A percentile compares a stretch with the other conserved stretches of the same genome.
phyloP scores from a whole-genome alignment of 2,329 filamentous ascomycete species.

The Aspergillus calidoustus region DNA sequence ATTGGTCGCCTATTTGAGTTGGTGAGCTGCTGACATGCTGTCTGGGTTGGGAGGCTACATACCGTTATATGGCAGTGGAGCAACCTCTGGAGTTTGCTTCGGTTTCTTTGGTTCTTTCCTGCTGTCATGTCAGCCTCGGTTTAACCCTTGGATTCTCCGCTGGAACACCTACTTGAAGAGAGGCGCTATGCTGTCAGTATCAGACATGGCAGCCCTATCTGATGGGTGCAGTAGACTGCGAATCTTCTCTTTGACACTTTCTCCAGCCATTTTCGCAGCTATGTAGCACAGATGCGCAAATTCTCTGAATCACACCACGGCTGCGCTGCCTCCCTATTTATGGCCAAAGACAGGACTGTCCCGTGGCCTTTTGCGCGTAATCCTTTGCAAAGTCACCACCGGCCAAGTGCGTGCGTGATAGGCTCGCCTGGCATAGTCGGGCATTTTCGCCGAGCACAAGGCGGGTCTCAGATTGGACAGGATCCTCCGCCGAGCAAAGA shows the following conservation, averaged over 20 bases:
- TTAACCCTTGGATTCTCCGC: neutral
- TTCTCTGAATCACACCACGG: too few relatives aligned
- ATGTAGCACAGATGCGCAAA: too few relatives aligned
- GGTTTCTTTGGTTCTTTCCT: neutral
- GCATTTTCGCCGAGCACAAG: neutral
- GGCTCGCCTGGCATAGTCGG: neutral
- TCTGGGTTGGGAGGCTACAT: neutral
- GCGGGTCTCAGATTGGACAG: neutral
- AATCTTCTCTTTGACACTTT: conserved; percentile 5
- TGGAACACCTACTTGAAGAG: neutral
- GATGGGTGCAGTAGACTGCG: neutral
- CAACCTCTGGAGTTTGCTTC: neutral
- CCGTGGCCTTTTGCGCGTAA: neutral
- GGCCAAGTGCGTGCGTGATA: conserved; percentile 2
- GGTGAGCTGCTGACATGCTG: too few relatives aligned
- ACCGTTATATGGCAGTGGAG: conserved; percentile 3
- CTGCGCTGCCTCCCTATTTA: too few relatives aligned
- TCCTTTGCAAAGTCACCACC: neutral
- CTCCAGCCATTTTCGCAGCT: neutral
- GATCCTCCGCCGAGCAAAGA: neutral
- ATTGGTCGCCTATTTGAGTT: conserved; percentile 1
- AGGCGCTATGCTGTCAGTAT: neutral
- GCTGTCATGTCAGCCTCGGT: neutral
- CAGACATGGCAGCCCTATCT: neutral
- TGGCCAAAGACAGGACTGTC: too few relatives aligned